Evolutionary conservation across 2,329 filamentous ascomycete species (phyloP).

Genomic region (Verticillium isaacii): DNA sequence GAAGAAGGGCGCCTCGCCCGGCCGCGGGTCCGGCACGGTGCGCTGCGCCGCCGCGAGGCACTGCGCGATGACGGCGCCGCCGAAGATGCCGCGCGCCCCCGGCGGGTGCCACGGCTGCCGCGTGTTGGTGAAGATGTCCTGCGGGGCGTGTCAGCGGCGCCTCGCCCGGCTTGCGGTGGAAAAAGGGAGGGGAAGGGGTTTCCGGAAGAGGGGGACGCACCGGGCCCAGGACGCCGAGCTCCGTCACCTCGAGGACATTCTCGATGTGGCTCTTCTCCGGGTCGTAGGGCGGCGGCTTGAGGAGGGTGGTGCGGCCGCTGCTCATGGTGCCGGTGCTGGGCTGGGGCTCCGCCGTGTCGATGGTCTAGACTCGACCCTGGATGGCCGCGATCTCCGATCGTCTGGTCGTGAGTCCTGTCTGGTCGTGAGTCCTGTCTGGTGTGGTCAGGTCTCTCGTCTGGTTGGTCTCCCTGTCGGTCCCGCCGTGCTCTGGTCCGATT

Average conservation of each 20-base stretch:
- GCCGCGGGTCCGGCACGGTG: slow-evolving; percentile 65
- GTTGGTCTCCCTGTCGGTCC: no score
- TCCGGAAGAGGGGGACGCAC: slow-evolving; percentile 39
- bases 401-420: no score
- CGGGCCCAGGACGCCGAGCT: slow-evolving; percentile 69
- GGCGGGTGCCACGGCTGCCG: slow-evolving; percentile 88
- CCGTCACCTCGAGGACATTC: slow-evolving; percentile 82
- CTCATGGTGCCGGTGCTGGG: slow-evolving; percentile 17
- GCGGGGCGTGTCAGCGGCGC: not conserved
- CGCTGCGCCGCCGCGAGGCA: slow-evolving; percentile 81
- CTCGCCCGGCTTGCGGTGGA: not conserved
- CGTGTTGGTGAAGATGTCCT: slow-evolving; percentile 94
- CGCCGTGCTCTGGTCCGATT: no score
- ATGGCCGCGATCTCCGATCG: no score
- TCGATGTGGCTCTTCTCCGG: slow-evolving; percentile 75
- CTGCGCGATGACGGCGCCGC: slow-evolving; percentile 90
- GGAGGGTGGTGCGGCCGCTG: slow-evolving; percentile 48
- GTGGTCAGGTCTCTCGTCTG: not conserved
- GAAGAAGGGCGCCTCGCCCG: slow-evolving; percentile 47
- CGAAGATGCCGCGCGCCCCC: slow-evolving; percentile 88
- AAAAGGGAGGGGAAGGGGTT: slow-evolving; percentile 6
- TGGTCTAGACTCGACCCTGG: not conserved
- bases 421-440: no score
- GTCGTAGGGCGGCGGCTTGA: slow-evolving; percentile 71
- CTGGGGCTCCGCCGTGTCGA: not conserved